phyloP scores from a whole-genome alignment of 23 red algal genomes.

The Gracilaria vermiculophylla region DNA sequence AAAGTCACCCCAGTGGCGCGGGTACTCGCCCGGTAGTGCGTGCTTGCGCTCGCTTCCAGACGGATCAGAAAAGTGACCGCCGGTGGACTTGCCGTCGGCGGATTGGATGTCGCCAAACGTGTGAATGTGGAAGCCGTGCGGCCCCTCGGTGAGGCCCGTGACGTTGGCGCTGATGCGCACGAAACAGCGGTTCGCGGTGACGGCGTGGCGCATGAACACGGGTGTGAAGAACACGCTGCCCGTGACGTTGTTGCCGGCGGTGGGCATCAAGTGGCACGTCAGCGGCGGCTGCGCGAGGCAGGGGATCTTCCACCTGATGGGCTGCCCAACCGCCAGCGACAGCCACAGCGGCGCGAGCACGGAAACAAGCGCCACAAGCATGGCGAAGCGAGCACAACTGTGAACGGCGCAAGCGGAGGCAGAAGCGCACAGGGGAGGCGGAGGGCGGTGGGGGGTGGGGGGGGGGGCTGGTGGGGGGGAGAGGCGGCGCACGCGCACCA shows the following conservation, averaged over 20 bases:
- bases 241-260: constrained; percentile 24
- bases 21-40: constrained; percentile 4
- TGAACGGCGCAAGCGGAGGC: not conserved
- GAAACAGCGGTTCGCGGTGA: not conserved
- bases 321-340: not conserved
- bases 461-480: too few species aligned
- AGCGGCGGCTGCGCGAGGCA: constrained; percentile 14
- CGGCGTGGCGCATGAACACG: not conserved
- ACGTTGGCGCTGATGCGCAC: constrained; percentile 27
- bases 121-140: constrained; percentile 60
- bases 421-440: too few species aligned
- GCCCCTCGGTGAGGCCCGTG: not conserved
- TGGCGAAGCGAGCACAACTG: too few species aligned
- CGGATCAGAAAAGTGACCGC: constrained; percentile 52
- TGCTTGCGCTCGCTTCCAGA: constrained; percentile 1
- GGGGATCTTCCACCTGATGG: not conserved
- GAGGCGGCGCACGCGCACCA: too few species aligned
- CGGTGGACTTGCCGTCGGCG: constrained; percentile 30
- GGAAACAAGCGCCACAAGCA: too few species aligned
- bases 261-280: constrained; percentile 39
- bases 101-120: constrained; percentile 41
- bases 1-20: constrained; percentile 58
- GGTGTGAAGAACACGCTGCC: constrained; percentile 15
- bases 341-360: too few species aligned
- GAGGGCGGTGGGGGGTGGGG: too few species aligned